Conservation (phyloP, 2,329 filamentous ascomycete species). For the Xylariaceae sp. region DNA sequence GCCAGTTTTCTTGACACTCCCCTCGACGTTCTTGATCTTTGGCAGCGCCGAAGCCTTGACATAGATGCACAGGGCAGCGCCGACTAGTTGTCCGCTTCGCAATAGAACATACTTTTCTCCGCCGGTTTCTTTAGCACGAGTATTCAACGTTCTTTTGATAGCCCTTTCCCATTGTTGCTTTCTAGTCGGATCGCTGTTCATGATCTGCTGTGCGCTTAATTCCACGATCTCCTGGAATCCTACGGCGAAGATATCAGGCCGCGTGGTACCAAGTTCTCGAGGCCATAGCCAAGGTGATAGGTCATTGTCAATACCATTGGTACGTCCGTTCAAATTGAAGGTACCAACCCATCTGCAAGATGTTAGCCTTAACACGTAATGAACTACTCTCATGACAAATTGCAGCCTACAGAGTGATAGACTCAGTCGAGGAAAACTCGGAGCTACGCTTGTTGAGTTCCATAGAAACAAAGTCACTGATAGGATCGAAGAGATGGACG, state of each 20-base stretch:
- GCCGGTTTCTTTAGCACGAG: conserved; percentile 56
- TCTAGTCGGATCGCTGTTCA: conserved; percentile 89
- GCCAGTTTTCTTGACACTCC: conserved; percentile 87
- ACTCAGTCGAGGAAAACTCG: conserved; percentile 70
- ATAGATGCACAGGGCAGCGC: conserved; percentile 87
- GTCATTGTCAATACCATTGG: conserved; percentile 69
- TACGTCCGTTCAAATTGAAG: conserved; percentile 91
- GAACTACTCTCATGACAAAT: background rate
- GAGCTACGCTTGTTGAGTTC: conserved; percentile 63
- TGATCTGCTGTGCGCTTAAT: conserved; percentile 94
- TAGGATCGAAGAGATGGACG: conserved; percentile 85
- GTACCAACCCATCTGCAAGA: conserved; percentile 61
- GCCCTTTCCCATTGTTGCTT: conserved; percentile 82
- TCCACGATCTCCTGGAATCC: conserved; percentile 99
- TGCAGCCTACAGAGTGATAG: conserved; percentile 65
- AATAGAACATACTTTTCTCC: conserved; percentile 82
- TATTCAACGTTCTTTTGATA: conserved; percentile 72
- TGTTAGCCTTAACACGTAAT: conserved; percentile 18
- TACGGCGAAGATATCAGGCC: conserved; percentile 81
- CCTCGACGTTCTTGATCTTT: conserved; percentile 94
- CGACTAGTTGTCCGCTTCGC: conserved; percentile 88
- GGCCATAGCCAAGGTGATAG: conserved; percentile 83
- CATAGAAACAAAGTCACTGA: conserved; percentile 80
- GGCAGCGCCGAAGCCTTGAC: conserved; percentile 71
- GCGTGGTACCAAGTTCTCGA: conserved; percentile 47